Percentiles rank a stretch among this genome's conserved stretches.
These are phyloP conservation scores for Curvularia sp. DNA, from an alignment of 2,329 filamentous ascomycete species.

Conservation along the genomic window DNA sequence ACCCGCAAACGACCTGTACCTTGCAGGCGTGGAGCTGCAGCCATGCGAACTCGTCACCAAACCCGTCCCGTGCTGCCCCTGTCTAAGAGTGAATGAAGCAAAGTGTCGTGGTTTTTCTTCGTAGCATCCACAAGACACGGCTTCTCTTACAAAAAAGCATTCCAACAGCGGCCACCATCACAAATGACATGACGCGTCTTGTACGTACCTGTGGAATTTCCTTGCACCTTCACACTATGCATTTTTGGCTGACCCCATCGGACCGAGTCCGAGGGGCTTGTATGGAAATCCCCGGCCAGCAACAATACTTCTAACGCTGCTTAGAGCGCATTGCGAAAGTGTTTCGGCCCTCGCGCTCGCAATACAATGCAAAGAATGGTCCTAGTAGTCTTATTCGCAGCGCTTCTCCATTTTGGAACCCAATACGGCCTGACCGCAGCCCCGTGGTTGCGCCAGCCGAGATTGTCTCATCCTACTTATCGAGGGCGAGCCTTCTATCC, in stretches of 20 bases:
- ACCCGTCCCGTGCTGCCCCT: conserved; percentile 15
- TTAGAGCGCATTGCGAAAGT: conserved; percentile 3
- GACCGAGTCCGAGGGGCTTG: conserved; percentile 13
- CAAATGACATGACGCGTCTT: conserved; percentile 8
- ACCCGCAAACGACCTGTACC: conserved; percentile 20
- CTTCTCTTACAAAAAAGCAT: conserved; percentile 24
- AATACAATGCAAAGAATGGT: conserved; percentile 11
- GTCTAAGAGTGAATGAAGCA: conserved; percentile 11
- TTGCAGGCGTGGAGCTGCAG: conserved; percentile 22
- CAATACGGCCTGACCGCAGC: conserved; percentile 5
- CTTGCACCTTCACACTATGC: neutral
- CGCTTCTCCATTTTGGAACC: conserved; percentile 3
- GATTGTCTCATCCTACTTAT: conserved; percentile 8
- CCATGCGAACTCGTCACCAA: conserved; percentile 19
- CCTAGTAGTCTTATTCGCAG: conserved; percentile 4
- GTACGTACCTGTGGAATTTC: conserved; percentile 1
- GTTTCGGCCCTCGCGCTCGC: neutral
- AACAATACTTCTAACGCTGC: conserved; percentile 8
- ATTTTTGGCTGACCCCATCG: conserved; percentile 5
- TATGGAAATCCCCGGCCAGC: conserved; percentile 1
- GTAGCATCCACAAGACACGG: conserved; percentile 11
- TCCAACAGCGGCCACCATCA: neutral
- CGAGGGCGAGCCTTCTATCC: conserved; percentile 1
- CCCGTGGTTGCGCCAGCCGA: conserved; percentile 5
- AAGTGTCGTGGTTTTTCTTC: conserved; percentile 8